phyloP scores from a whole-genome alignment of 202 grass and related monocot species.

The Dendrocalamus latiflorus region DNA sequence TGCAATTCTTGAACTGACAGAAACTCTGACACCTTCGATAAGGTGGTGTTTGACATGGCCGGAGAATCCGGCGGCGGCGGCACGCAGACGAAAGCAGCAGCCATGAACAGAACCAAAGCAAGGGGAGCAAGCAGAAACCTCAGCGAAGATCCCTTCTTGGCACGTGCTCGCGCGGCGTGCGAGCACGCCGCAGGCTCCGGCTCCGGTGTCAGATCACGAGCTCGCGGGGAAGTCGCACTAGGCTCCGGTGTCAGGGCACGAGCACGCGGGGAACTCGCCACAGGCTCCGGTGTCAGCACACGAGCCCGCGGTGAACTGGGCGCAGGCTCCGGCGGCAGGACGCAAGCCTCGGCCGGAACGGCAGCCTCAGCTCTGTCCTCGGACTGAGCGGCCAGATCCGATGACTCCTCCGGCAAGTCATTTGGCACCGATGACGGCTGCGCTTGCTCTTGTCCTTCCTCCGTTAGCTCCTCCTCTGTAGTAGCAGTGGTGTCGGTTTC shows the following conservation, averaged over 20 bases:
- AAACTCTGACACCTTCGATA: constrained; percentile 34
- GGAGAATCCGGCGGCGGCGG: constrained; percentile 34
- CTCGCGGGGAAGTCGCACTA: neutral
- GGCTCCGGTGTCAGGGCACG: neutral
- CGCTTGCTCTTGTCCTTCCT: constrained; percentile 27
- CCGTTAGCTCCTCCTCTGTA: constrained; percentile 8
- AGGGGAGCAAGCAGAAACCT: constrained; percentile 36
- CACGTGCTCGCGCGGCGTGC: neutral
- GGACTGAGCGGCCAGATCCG: neutral
- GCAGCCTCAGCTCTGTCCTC: neutral
- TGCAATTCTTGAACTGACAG: constrained; percentile 48
- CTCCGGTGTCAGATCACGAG: neutral
- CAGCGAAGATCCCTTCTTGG: constrained; percentile 24
- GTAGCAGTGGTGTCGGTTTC: constrained; percentile 2
- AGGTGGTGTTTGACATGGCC: constrained; percentile 25
- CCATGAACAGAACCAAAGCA: constrained; percentile 37
- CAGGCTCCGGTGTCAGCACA: neutral
- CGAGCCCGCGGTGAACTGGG: neutral
- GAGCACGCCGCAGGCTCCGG: neutral
- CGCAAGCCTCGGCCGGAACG: neutral
- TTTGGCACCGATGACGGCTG: neutral
- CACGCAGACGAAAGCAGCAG: constrained; percentile 28
- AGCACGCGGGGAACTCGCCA: neutral
- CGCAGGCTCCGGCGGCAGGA: neutral
- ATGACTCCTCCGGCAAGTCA: neutral